A percentile compares a stretch with the other conserved stretches of the same genome.
Conservation (phyloP, 148 eudicot genomes). For the Vaccinium corymbosum region DNA sequence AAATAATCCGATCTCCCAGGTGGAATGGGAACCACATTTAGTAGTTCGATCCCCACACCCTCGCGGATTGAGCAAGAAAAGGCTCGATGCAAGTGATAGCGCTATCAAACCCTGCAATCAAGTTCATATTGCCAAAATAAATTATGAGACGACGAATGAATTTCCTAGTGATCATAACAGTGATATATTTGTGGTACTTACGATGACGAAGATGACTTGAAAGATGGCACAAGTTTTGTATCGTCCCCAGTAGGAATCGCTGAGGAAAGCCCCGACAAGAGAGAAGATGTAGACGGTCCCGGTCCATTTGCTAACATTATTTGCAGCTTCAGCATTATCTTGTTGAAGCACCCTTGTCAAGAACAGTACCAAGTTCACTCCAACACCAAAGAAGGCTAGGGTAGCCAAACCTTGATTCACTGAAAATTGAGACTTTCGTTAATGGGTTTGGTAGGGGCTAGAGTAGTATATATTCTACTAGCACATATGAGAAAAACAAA, state of each 20-base stretch:
- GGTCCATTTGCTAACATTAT: slow-evolving; percentile 89
- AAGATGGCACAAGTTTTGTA: slow-evolving; percentile 86
- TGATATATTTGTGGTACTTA: slow-evolving; percentile 24
- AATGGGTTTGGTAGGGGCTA: too few species aligned
- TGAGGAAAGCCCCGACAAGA: slow-evolving; percentile 82
- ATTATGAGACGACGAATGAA: background rate
- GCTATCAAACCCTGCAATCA: slow-evolving; percentile 58
- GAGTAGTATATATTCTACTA: too few species aligned
- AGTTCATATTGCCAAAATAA: background rate
- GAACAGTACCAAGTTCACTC: slow-evolving; percentile 84
- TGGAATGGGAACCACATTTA: slow-evolving; percentile 54
- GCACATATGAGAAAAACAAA: too few species aligned
- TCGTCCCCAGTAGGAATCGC: slow-evolving; percentile 93
- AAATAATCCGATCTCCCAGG: slow-evolving; percentile 62
- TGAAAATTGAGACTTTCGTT: background rate
- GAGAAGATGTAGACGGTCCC: slow-evolving; percentile 96
- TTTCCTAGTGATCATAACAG: background rate
- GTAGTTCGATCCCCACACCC: slow-evolving; percentile 60
- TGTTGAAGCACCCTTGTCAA: slow-evolving; percentile 77
- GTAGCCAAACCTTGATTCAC: slow-evolving; percentile 94
- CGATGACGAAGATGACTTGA: slow-evolving; percentile 67
- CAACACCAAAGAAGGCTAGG: slow-evolving; percentile 87
- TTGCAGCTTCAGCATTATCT: slow-evolving; percentile 85
- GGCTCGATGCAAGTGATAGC: slow-evolving; percentile 53
- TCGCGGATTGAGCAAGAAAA: slow-evolving; percentile 64